These are phyloP conservation scores for Macrolepiota fuliginosa DNA, from an alignment of 768 basidiomycete species.

Conservation along the genomic window DNA sequence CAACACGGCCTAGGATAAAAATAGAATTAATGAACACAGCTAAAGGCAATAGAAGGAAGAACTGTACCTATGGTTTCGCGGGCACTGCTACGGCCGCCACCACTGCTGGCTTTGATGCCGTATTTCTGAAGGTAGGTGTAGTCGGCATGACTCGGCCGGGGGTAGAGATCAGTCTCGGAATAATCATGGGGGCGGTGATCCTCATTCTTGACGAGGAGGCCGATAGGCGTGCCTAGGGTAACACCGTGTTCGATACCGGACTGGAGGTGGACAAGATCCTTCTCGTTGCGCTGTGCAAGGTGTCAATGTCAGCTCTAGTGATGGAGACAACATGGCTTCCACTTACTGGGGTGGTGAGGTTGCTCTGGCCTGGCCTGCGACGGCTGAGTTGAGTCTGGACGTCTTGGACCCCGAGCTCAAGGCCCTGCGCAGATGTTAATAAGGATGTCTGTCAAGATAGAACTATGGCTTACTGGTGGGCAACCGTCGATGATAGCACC, in stretches of 20 bases:
- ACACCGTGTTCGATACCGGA: slow-evolving; percentile 93
- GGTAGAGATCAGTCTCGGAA: slow-evolving; percentile 96
- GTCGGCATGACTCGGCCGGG: slow-evolving; percentile 96
- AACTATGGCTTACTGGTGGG: slow-evolving; percentile 68
- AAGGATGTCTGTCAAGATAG: not conserved
- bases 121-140: slow-evolving; percentile 98
- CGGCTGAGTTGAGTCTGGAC: slow-evolving; percentile 91
- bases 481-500: slow-evolving; percentile 98
- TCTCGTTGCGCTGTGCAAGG: slow-evolving; percentile 78
- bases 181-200: slow-evolving; percentile 99
- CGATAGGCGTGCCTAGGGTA: slow-evolving; percentile 97
- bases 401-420: slow-evolving; percentile 75
- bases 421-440: slow-evolving; percentile 52
- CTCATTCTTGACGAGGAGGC: slow-evolving; percentile 94
- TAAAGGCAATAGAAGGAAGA: not conserved
- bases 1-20: slow-evolving; percentile 72
- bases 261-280: slow-evolving; percentile 90
- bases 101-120: slow-evolving; percentile 94
- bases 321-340: not conserved
- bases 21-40: not conserved
- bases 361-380: slow-evolving; percentile 92
- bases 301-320: slow-evolving; percentile 7
- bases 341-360: slow-evolving; percentile 92
- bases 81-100: slow-evolving; percentile 92
- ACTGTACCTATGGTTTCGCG: slow-evolving; percentile 89